Percentiles rank a stretch among this genome's conserved stretches.
These are phyloP conservation scores for Cordyceps tenuipes DNA, from an alignment of 2,329 filamentous ascomycete species.

Conservation along the genomic window DNA sequence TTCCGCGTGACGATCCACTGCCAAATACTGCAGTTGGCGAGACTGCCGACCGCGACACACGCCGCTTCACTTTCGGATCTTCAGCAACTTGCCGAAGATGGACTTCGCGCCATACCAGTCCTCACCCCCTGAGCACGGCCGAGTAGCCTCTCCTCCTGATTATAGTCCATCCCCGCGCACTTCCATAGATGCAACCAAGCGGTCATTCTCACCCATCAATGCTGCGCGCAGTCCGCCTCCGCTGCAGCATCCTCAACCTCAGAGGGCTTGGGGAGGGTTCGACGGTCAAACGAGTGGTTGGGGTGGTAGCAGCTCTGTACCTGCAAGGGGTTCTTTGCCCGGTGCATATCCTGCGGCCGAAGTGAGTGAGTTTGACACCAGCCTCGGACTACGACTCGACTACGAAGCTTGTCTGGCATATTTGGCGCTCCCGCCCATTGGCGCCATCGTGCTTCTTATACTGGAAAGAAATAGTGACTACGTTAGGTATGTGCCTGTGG, in stretches of 20 bases:
- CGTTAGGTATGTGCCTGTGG: slow-evolving; percentile 56
- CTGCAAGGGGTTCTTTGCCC: slow-evolving; percentile 21
- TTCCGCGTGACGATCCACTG: background rate
- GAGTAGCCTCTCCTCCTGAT: slow-evolving; percentile 69
- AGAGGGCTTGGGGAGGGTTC: slow-evolving; percentile 42
- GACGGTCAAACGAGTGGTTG: slow-evolving; percentile 29
- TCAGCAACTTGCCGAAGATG: slow-evolving; percentile 40
- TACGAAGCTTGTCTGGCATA: slow-evolving; percentile 91
- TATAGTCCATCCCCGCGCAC: slow-evolving; percentile 41
- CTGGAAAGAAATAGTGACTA: slow-evolving; percentile 95
- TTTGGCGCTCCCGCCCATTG: slow-evolving; percentile 72
- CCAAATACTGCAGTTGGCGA: background rate
- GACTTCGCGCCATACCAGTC: slow-evolving; percentile 98
- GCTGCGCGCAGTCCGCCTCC: slow-evolving; percentile 33
- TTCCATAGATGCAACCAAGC: slow-evolving; percentile 45
- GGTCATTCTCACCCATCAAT: slow-evolving; percentile 43
- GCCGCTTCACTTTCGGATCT: background rate
- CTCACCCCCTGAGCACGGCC: slow-evolving; percentile 74
- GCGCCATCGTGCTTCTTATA: slow-evolving; percentile 74
- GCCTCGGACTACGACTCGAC: slow-evolving; percentile 75
- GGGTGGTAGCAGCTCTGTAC: slow-evolving; percentile 17
- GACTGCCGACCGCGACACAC: background rate
- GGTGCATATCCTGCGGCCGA: slow-evolving; percentile 36
- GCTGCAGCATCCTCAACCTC: slow-evolving; percentile 45
- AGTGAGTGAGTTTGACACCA: slow-evolving; percentile 83